Base-by-base conservation (phyloP, 225 moss, liverwort and hornwort species). In the Neckera pumila region DNA sequence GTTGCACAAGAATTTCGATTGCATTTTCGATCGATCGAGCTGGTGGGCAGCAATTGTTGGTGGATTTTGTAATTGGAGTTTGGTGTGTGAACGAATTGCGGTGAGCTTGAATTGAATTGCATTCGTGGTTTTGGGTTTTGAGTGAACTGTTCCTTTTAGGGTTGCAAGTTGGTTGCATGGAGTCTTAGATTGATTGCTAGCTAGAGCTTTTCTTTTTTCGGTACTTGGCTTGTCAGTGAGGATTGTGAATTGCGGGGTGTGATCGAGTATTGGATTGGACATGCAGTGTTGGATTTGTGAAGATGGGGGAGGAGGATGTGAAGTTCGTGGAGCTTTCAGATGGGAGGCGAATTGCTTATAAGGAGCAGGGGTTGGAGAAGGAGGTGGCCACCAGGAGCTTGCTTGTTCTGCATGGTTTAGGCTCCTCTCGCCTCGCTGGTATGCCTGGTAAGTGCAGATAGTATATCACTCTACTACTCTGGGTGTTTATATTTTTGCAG, bases 341-440 rank as follows among this genome's bases (percentile, higher is more conserved):
- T 69, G 92, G 93, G 79, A 87, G 95, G 79, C 87, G 86, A 43
- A 93, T 95, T 63, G 86, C 95, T 11, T 95, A 92, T 49, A 73
- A 89, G 62, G 95, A 93, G 89, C 82, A 93, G 40, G 95, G 95
- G 47, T 6, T 91, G 65, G 49, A 85, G 25, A 83, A 88, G 76
- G 87, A 84, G 45, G 26, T 64, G 72, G 93, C 95, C 31, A 38
- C 74, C 56, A 65, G 78, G 72, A 91, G 83, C 81, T 90, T 95
- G 88, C 92, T 95, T 45, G 91, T 93, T 19, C 87, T 93, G 79
- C 95, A 95, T 69, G 95, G 95, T 19, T 80, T 95, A 40, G 95
- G 93, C 87, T 95, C 92, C 73, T 95, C 95, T 59, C 93, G 95
- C 58, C 17, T 93, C 31, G 95, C 95, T 67, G 89, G 93, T 56